Conservation (phyloP, 441 rosid species). For the Geranium incanum region DNA sequence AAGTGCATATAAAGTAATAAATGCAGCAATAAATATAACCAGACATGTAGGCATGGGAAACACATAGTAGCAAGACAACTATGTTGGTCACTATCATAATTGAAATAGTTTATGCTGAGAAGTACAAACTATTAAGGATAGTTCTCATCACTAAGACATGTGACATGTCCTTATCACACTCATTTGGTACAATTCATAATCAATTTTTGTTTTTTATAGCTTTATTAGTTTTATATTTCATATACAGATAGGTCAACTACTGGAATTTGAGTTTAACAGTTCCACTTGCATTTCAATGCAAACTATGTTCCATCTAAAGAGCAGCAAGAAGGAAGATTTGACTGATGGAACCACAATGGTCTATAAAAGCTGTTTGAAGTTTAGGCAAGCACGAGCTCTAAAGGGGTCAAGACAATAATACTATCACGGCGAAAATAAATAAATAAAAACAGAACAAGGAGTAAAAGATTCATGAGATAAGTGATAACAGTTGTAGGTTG, state of each 20-base stretch:
- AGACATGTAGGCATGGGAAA: background rate
- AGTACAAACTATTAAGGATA: background rate
- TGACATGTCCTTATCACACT: background rate
- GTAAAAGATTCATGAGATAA: background rate
- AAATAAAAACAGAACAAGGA: background rate
- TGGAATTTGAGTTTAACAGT: background rate
- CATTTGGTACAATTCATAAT: background rate
- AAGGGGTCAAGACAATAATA: background rate
- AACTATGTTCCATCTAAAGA: background rate
- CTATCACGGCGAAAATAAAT: background rate
- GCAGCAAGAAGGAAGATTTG: background rate
- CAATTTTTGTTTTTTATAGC: background rate
- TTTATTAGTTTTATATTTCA: background rate
- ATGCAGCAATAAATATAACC: background rate
- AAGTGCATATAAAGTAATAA: constrained; percentile 4
- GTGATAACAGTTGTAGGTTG: too few species aligned
- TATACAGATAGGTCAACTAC: background rate
- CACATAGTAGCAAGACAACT: background rate
- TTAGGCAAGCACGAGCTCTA: background rate
- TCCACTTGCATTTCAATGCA: background rate
- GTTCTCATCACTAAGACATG: background rate
- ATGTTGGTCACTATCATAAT: too few species aligned
- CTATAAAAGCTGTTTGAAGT: background rate
- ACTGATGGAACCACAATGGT: background rate
- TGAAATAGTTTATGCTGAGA: too few species aligned